Conservation (phyloP, 2,329 filamentous ascomycete species). For the Fusarium fracticaudum region DNA sequence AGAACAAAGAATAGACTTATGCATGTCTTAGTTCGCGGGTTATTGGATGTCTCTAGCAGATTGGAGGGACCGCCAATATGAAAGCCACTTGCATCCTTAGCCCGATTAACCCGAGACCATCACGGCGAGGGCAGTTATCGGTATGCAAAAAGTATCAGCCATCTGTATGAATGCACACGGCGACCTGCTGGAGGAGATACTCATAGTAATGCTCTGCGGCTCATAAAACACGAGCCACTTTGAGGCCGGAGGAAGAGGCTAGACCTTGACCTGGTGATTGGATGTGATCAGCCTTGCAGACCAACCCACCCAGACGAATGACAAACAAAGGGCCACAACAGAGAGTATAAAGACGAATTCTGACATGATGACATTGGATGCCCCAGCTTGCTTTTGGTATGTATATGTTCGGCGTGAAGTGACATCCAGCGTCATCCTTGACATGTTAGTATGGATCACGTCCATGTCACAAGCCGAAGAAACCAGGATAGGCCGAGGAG, state of each 20-base stretch:
- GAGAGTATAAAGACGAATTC: not conserved
- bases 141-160: constrained; percentile 9
- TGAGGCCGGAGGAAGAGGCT: not conserved
- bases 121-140: not conserved
- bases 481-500: not conserved
- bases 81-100: not conserved
- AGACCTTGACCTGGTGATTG: not conserved
- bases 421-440: not conserved
- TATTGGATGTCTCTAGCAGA: constrained; percentile 6
- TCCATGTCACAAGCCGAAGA: not conserved
- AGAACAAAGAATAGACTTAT: constrained; percentile 17
- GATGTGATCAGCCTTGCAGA: not conserved
- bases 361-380: not conserved
- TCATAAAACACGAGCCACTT: not conserved
- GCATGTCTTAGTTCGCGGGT: constrained; percentile 9
- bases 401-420: not conserved
- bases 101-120: not conserved
- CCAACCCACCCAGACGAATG: not conserved
- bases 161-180: not conserved
- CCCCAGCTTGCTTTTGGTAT: not conserved
- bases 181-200: not conserved
- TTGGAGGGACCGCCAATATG: not conserved
- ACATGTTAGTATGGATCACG: not conserved
- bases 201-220: not conserved
- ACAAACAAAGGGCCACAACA: constrained; percentile 3